These are phyloP conservation scores for Harrya chromipes DNA, from an alignment of 768 basidiomycete species.

Conservation along the genomic window DNA sequence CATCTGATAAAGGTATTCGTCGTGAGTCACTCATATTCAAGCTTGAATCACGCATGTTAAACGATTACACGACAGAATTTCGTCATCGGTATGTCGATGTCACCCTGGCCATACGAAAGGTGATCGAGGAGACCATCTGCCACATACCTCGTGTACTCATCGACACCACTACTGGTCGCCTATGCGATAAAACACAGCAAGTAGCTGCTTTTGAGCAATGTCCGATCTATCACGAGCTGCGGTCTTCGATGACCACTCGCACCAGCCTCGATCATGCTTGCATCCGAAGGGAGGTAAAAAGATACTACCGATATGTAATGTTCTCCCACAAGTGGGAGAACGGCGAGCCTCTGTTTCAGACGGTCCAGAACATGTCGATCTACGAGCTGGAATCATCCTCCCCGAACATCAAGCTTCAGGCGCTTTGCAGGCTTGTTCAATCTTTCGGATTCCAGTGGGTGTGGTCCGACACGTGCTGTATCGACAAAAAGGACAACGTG, in stretches of 20 bases:
- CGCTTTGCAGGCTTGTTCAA: not conserved
- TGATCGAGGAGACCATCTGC: not conserved
- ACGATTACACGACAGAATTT: not conserved
- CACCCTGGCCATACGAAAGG: not conserved
- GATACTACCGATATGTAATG: slow-evolving; percentile 2
- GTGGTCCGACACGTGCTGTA: slow-evolving; percentile 2
- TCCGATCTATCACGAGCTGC: not conserved
- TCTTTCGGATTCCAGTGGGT: not conserved
- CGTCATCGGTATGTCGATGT: not conserved
- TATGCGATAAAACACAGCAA: not conserved
- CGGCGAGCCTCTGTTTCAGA: not conserved
- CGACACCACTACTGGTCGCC: not conserved
- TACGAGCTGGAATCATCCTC: not conserved
- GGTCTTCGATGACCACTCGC: not conserved
- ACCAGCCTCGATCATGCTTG: not conserved
- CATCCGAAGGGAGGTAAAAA: not conserved
- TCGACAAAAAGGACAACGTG: not conserved
- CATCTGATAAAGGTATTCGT: not conserved
- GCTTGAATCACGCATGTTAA: not conserved
- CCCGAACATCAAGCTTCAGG: not conserved
- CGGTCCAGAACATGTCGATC: not conserved
- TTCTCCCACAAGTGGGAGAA: slow-evolving; percentile 1
- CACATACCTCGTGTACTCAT: slow-evolving; percentile 2
- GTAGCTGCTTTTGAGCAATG: not conserved
- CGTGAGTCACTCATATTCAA: not conserved